A percentile compares a stretch with the other conserved stretches of the same genome.
phyloP scores from a whole-genome alignment of 2,329 filamentous ascomycete species.

The Pseudogymnoascus sp. region DNA sequence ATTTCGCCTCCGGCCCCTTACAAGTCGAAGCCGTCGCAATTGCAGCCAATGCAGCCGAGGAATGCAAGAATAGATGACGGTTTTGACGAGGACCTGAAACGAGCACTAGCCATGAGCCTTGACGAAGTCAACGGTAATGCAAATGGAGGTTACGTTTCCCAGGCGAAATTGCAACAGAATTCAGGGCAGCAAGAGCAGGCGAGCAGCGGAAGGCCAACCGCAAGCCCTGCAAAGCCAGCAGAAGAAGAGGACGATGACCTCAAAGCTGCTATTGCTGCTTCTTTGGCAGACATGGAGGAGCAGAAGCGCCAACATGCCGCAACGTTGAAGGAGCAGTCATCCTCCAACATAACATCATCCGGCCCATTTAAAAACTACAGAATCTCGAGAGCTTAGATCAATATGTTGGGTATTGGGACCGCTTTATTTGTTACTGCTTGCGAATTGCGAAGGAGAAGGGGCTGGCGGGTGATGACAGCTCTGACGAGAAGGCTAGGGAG shows the following conservation, averaged over 20 bases:
- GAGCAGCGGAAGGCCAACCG: constrained; percentile 32
- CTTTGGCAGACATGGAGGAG: constrained; percentile 93
- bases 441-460: no score
- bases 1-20: constrained; percentile 41
- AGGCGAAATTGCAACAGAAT: constrained; percentile 42
- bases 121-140: constrained; percentile 77
- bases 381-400: no score
- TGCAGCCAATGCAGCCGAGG: constrained; percentile 69
- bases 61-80: constrained; percentile 80
- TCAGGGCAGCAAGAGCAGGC: constrained; percentile 23
- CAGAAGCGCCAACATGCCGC: constrained; percentile 89
- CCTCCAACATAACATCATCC: constrained; percentile 40
- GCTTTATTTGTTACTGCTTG: no score
- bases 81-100: constrained; percentile 92
- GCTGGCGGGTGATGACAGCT: no score
- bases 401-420: no score
- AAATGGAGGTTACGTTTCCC: constrained; percentile 58
- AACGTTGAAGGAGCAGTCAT: constrained; percentile 71
- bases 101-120: constrained; percentile 90
- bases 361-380: constrained; percentile 49
- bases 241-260: constrained; percentile 91
- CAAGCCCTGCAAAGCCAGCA: constrained; percentile 37
- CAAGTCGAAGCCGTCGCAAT: constrained; percentile 53
- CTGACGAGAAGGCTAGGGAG: no score
- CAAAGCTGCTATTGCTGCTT: constrained; percentile 91